Percentiles rank a stretch among this genome's conserved stretches.
Conservation (phyloP, 2,329 filamentous ascomycete genomes). For the Helminthosporium solani region DNA sequence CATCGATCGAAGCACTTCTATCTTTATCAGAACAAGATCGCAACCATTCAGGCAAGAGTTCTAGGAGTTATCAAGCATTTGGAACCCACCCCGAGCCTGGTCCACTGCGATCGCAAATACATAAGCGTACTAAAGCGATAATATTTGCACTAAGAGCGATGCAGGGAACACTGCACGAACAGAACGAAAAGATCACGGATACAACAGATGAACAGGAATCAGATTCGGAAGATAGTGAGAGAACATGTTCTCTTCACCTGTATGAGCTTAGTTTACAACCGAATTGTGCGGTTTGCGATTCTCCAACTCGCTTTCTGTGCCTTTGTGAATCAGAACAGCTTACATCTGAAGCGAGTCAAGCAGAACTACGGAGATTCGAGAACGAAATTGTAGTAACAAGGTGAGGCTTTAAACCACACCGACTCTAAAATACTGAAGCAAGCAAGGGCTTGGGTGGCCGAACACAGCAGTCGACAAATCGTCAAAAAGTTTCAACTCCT, state of each 20-base stretch:
- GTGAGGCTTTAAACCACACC: not conserved
- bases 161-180: not conserved
- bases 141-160: not conserved
- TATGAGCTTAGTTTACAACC: not conserved
- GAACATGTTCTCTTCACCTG: too few relatives aligned
- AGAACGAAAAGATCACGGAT: not conserved
- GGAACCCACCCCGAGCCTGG: not conserved
- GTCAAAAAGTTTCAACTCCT: not conserved
- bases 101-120: not conserved
- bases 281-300: not conserved
- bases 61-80: too few relatives aligned
- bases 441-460: not conserved
- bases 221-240: not conserved
- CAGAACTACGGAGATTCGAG: not conserved
- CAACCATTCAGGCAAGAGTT: too few relatives aligned
- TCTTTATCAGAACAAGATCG: not conserved
- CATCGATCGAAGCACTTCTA: constrained; percentile 4
- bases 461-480: not conserved
- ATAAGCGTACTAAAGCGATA: not conserved
- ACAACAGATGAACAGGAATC: not conserved
- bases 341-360: not conserved
- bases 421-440: not conserved
- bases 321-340: not conserved
- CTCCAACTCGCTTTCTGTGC: not conserved
- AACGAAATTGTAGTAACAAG: not conserved